These are phyloP conservation scores for Umbilicaria muhlenbergii DNA, from an alignment of 495 filamentous ascomycete species.

Conservation along the genomic window DNA sequence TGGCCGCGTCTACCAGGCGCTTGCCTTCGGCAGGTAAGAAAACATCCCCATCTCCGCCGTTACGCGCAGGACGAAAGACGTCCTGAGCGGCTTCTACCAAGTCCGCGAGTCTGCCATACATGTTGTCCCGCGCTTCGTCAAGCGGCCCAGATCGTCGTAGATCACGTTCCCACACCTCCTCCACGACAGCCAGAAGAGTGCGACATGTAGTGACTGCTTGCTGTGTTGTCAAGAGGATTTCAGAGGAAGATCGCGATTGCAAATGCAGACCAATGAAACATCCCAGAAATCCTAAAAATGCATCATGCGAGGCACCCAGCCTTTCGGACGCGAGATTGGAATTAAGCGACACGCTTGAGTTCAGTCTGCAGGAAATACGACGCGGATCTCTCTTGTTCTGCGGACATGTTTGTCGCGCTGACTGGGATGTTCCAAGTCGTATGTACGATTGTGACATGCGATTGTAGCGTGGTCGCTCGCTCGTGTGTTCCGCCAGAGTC, in stretches of 20 bases:
- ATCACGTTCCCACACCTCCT: slow-evolving; percentile 69
- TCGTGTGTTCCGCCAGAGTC: slow-evolving; percentile 1
- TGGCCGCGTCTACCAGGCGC: slow-evolving; percentile 64
- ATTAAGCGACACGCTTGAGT: slow-evolving; percentile 26
- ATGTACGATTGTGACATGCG: slow-evolving; percentile 12
- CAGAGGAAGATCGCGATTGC: slow-evolving; percentile 73
- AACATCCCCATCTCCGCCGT: slow-evolving; percentile 51
- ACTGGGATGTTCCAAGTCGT: slow-evolving; percentile 10
- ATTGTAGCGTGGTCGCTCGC: slow-evolving; percentile 6
- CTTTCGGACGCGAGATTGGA: slow-evolving; percentile 46
- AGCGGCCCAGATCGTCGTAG: slow-evolving; percentile 45
- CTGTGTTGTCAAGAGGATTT: slow-evolving; percentile 58
- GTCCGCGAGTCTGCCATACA: slow-evolving; percentile 67
- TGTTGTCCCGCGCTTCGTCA: slow-evolving; percentile 52
- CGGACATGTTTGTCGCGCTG: slow-evolving; percentile 4
- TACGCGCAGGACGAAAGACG: slow-evolving; percentile 45
- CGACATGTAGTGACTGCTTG: slow-evolving; percentile 73
- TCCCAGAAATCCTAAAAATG: slow-evolving; percentile 73
- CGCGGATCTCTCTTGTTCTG: slow-evolving; percentile 42
- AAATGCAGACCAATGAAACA: slow-evolving; percentile 86
- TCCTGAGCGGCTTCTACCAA: slow-evolving; percentile 68
- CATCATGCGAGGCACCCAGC: slow-evolving; percentile 64
- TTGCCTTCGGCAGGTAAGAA: slow-evolving; percentile 71
- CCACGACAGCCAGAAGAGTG: slow-evolving; percentile 61
- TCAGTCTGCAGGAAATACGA: slow-evolving; percentile 35